Conservation (phyloP, 805 yeast genomes). For the Candida khao-thaluensis region DNA sequence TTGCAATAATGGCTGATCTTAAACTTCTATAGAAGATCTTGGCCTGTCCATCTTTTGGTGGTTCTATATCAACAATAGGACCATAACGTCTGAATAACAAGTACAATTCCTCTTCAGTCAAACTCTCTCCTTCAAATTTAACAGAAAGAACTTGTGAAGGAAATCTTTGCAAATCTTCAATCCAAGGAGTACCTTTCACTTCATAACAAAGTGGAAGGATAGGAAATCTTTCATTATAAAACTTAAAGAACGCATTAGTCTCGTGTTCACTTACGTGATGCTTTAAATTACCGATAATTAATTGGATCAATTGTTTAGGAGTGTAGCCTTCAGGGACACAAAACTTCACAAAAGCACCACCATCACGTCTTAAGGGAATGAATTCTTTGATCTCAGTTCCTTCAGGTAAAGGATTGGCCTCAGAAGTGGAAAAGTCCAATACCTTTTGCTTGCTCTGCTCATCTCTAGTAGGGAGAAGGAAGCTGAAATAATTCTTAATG, state of each 20-base stretch:
- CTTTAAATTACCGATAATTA: slow-evolving; percentile 48
- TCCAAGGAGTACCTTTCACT: slow-evolving; percentile 94
- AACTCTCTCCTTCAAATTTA: slow-evolving; percentile 69
- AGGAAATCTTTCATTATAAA: slow-evolving; percentile 16
- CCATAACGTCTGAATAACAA: slow-evolving; percentile 87
- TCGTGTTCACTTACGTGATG: slow-evolving; percentile 15
- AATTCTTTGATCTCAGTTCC: slow-evolving; percentile 51
- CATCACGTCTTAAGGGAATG: slow-evolving; percentile 76
- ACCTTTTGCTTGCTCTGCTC: slow-evolving; percentile 21
- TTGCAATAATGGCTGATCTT: slow-evolving; percentile 78
- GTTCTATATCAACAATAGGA: slow-evolving; percentile 67
- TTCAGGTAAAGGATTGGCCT: slow-evolving; percentile 28
- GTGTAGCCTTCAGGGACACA: slow-evolving; percentile 52
- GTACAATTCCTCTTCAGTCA: slow-evolving; percentile 80
- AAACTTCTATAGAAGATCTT: slow-evolving; percentile 52
- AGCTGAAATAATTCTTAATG: slow-evolving; percentile 21
- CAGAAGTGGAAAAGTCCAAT: slow-evolving; percentile 12
- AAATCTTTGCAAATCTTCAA: slow-evolving; percentile 82
- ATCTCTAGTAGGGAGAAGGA: slow-evolving; percentile 18
- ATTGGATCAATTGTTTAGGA: slow-evolving; percentile 51
- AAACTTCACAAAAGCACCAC: slow-evolving; percentile 89
- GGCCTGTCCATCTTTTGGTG: slow-evolving; percentile 29
- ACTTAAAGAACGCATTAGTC: slow-evolving; percentile 5
- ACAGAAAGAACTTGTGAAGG: slow-evolving; percentile 67
- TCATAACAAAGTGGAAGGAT: slow-evolving; percentile 55